These are phyloP conservation scores for Phtheirospermum japonicum DNA, from an alignment of 257 asterid genomes.

Conservation along the genomic window DNA sequence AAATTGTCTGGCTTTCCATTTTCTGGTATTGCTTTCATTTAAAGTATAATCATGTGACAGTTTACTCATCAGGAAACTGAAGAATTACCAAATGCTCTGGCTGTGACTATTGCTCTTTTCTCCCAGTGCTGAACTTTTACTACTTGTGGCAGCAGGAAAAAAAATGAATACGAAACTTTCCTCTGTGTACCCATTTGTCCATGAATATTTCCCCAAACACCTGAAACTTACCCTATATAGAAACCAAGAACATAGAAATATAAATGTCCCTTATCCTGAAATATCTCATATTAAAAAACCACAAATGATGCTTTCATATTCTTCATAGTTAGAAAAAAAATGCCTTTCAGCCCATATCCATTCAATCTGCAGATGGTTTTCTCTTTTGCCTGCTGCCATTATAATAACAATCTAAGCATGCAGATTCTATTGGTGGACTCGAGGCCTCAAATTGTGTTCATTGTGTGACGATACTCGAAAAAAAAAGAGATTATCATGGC, in stretches of 20 bases:
- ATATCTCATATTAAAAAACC: constrained; percentile 37
- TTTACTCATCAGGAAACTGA: constrained; percentile 19
- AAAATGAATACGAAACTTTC: constrained; percentile 16
- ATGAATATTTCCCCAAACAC: constrained; percentile 32
- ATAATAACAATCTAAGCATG: constrained; percentile 45
- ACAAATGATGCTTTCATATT: constrained; percentile 30
- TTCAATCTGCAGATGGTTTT: constrained; percentile 39
- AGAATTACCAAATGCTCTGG: constrained; percentile 23
- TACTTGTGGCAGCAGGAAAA: constrained; percentile 27
- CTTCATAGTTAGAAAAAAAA: constrained; percentile 27
- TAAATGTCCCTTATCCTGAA: constrained; percentile 31
- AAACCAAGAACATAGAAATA: constrained; percentile 28
- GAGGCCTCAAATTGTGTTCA: constrained; percentile 38
- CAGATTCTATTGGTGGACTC: constrained; percentile 45
- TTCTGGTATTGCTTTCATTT: constrained; percentile 25
- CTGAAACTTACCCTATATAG: constrained; percentile 28
- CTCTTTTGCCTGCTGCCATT: constrained; percentile 32
- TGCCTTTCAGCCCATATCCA: constrained; percentile 39
- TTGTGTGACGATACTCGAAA: constrained; percentile 45
- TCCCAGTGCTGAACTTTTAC: constrained; percentile 12
- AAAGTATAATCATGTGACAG: constrained; percentile 17
- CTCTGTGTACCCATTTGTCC: constrained; percentile 27
- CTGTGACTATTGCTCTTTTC: constrained; percentile 20
- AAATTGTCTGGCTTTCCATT: constrained; percentile 14
- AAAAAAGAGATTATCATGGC: constrained; percentile 55